phyloP scores from a whole-genome alignment of 345 rosid genomes.

The Adansonia digitata region DNA sequence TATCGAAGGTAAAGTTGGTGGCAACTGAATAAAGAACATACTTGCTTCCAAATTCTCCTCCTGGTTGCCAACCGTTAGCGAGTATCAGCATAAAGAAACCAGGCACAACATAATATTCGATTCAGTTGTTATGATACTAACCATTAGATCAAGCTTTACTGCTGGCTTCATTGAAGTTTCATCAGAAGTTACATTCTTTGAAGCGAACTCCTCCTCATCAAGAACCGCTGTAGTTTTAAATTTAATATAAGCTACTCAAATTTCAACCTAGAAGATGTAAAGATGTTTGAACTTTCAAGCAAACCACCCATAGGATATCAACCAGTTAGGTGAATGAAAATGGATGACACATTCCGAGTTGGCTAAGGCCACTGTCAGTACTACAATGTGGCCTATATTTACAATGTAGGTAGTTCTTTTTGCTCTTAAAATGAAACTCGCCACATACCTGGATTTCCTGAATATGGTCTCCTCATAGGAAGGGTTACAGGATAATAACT shows the following conservation, averaged over 20 bases:
- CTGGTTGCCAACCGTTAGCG: slow-evolving; percentile 34
- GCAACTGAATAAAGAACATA: slow-evolving; percentile 63
- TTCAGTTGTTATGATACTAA: slow-evolving; percentile 26
- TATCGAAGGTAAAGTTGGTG: slow-evolving; percentile 50
- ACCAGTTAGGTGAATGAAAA: not conserved
- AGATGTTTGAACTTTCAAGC: not conserved
- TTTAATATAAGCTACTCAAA: slow-evolving; percentile 5
- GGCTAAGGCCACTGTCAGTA: not conserved
- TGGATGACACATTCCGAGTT: not conserved
- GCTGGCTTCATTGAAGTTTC: slow-evolving; percentile 49
- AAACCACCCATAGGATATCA: not conserved
- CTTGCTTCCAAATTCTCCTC: slow-evolving; percentile 59
- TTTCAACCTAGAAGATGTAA: not conserved
- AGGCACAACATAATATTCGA: slow-evolving; percentile 6
- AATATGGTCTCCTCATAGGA: slow-evolving; percentile 72
- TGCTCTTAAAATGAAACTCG: not conserved
- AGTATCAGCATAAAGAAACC: slow-evolving; percentile 5
- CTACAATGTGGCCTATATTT: not conserved
- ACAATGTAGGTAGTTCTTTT: not conserved
- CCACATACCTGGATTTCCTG: slow-evolving; percentile 73
- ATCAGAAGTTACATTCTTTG: slow-evolving; percentile 23
- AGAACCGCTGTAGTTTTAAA: slow-evolving; percentile 48
- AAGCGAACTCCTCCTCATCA: slow-evolving; percentile 64
- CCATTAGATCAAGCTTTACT: slow-evolving; percentile 51
- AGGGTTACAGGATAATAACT: slow-evolving; percentile 69